A percentile compares a stretch with the other conserved stretches of the same genome.
Evolutionary conservation across 2,329 filamentous ascomycete species (phyloP).

Genomic region (Apiospora saccharicola): DNA sequence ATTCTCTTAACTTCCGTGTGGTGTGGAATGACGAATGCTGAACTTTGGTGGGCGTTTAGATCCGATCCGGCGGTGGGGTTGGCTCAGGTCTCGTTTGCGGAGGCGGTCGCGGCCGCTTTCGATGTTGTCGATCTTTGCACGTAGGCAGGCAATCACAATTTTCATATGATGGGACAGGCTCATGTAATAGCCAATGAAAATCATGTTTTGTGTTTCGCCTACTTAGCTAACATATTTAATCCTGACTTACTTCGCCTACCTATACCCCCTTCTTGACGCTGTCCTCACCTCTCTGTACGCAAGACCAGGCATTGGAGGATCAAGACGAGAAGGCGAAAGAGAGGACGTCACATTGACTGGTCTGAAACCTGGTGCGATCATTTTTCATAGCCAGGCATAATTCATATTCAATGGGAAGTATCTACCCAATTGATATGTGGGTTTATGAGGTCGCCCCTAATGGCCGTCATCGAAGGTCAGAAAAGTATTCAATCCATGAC

Average conservation of each 20-base stretch:
- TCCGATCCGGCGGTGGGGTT: background rate
- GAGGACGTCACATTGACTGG: background rate
- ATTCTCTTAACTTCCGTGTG: no score
- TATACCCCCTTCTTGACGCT: background rate
- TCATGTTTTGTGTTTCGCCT: background rate
- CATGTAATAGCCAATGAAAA: background rate
- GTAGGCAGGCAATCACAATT: background rate
- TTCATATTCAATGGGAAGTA: background rate
- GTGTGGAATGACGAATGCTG: no score
- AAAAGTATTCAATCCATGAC: background rate
- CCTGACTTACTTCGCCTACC: no score
- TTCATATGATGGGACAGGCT: background rate
- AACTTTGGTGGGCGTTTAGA: background rate
- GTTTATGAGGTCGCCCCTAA: no score
- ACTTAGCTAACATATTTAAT: background rate
- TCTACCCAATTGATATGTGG: background rate
- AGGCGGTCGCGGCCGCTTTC: background rate
- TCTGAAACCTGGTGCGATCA: no score
- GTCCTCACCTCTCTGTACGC: background rate
- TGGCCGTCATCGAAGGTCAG: no score
- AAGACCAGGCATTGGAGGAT: background rate
- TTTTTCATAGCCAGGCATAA: background rate
- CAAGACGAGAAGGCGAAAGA: background rate
- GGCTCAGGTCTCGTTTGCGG: background rate
- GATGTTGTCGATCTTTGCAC: conserved; percentile 1